Percentiles rank a stretch among this genome's conserved stretches.
Conservation (phyloP, 331 rosid species). For the Phaseolus coccineus region DNA sequence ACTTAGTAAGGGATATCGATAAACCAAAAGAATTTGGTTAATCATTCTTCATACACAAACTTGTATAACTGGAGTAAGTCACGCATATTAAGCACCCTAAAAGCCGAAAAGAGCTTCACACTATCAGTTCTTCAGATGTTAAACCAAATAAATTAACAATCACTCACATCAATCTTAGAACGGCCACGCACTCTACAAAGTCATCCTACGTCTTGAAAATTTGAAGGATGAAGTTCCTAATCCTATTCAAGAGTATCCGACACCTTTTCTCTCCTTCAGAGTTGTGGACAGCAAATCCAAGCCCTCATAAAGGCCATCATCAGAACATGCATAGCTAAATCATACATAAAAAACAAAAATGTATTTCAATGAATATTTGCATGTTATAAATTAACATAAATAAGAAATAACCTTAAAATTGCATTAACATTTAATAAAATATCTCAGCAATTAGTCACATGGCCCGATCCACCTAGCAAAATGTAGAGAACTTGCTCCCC, state of each 20-base stretch:
- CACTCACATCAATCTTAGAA: constrained; percentile 38
- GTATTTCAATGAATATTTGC: no score
- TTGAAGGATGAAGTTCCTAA: constrained; percentile 89
- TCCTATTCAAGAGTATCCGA: constrained; percentile 94
- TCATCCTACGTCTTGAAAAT: constrained; percentile 51
- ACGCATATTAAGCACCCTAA: neutral
- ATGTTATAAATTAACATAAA: no score
- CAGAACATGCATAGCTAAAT: no score
- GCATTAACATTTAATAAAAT: neutral
- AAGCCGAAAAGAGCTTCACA: constrained; percentile 41
- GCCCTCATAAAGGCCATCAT: constrained; percentile 96
- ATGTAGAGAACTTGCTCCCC: neutral
- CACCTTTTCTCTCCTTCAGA: constrained; percentile 91
- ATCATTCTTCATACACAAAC: constrained; percentile 51
- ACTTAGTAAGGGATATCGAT: constrained; percentile 28
- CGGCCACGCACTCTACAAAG: constrained; percentile 45
- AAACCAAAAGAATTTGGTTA: constrained; percentile 41
- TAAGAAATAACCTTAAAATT: no score
- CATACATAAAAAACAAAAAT: no score
- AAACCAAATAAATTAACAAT: constrained; percentile 44
- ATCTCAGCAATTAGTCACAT: neutral
- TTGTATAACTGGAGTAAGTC: constrained; percentile 60
- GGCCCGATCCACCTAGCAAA: neutral
- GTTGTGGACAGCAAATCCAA: constrained; percentile 96
- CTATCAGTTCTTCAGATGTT: constrained; percentile 36